These are phyloP conservation scores for Tieghemostelium lacteum DNA, from an alignment of 78 protist genomes.

Conservation along the genomic window DNA sequence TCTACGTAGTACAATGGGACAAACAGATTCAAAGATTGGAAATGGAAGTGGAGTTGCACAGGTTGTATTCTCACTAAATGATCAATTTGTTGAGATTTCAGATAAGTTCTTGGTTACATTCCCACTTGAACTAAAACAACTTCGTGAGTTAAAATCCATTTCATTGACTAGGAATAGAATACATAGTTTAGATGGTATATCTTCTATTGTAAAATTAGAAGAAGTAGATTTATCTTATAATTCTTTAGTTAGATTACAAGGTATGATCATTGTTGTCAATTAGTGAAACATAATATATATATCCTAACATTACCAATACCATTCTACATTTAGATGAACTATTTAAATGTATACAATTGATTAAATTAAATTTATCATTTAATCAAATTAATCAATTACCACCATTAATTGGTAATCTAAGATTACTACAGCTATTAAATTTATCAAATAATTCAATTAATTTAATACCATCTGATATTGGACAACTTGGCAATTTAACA, in stretches of 20 bases:
- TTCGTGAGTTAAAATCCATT: conserved; percentile 4
- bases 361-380: conserved; percentile 68
- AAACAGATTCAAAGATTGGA: too few relatives aligned
- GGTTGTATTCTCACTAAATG: background rate
- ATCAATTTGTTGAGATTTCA: conserved; percentile 45
- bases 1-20: too few relatives aligned
- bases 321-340: conserved; percentile 34
- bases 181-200: conserved; percentile 40
- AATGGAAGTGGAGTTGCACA: too few relatives aligned
- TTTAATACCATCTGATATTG: conserved; percentile 54
- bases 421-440: conserved; percentile 17
- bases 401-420: background rate
- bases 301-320: background rate
- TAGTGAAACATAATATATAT: background rate
- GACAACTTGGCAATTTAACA: conserved; percentile 7
- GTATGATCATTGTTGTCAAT: background rate
- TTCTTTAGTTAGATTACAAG: conserved; percentile 9
- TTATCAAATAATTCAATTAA: conserved; percentile 50
- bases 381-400: conserved; percentile 45
- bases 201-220: conserved; percentile 16
- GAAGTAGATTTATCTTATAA: conserved; percentile 72
- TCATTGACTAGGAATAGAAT: conserved; percentile 42
- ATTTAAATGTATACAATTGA: conserved; percentile 2
- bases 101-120: conserved; percentile 36
- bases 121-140: conserved; percentile 35